Percentiles rank a stretch among this genome's conserved stretches.
phyloP scores from a whole-genome alignment of 495 filamentous ascomycete genomes.

The Hyaloscypha variabilis region DNA sequence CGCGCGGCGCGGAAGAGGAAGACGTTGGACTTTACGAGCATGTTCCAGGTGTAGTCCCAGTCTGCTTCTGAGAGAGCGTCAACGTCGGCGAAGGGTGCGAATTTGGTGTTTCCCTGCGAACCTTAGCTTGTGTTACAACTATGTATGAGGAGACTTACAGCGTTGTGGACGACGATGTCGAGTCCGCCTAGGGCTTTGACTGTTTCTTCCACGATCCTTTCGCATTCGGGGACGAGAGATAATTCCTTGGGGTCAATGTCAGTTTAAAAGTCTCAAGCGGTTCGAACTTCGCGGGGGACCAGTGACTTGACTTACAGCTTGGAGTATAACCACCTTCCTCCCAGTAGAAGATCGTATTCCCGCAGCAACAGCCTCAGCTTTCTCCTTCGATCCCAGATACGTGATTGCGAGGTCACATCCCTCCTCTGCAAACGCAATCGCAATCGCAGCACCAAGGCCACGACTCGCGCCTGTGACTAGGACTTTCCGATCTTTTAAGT shows the following conservation, averaged over 20 bases:
- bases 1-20: constrained; percentile 62
- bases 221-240: background rate
- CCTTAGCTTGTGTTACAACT: background rate
- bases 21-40: constrained; percentile 66
- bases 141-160: constrained; percentile 26
- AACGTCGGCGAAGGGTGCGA: constrained; percentile 61
- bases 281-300: too few species aligned
- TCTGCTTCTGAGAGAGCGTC: constrained; percentile 63
- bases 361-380: constrained; percentile 51
- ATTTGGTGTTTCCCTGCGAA: constrained; percentile 59
- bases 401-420: constrained; percentile 69
- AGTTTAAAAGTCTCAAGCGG: constrained; percentile 52
- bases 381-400: constrained; percentile 51
- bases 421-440: constrained; percentile 63
- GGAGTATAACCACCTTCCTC: background rate
- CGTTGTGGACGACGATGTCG: constrained; percentile 70
- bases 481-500: background rate
- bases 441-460: constrained; percentile 64
- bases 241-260: constrained; percentile 44
- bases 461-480: constrained; percentile 39
- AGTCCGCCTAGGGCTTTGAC: constrained; percentile 63
- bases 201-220: constrained; percentile 51
- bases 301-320: background rate
- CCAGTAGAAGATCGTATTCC: constrained; percentile 47
- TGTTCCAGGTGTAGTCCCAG: constrained; percentile 73